phyloP scores from a whole-genome alignment of 176 grass and related monocot species.

The Melocanna baccifera region DNA sequence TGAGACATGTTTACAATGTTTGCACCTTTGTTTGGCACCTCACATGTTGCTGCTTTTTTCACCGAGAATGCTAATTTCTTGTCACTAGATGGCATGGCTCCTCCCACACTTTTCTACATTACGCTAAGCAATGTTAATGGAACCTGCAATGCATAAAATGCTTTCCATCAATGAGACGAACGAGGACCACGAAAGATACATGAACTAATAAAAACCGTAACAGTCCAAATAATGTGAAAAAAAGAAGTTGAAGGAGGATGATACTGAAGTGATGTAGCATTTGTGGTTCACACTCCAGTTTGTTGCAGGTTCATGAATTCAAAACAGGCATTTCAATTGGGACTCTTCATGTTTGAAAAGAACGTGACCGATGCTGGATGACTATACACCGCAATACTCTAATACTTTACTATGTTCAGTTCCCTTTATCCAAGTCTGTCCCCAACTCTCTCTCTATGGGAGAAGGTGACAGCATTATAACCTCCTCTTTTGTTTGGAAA shows the following conservation, averaged over 20 bases:
- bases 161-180: conserved; percentile 15
- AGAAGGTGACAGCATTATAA: too few relatives aligned
- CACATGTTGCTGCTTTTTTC: conserved; percentile 36
- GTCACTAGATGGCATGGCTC: conserved; percentile 39
- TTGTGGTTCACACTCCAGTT: neutral
- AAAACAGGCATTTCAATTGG: neutral
- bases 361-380: neutral
- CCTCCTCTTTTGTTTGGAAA: too few relatives aligned
- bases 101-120: conserved; percentile 12
- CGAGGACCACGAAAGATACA: conserved; percentile 3
- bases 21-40: conserved; percentile 41
- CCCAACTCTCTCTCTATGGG: too few relatives aligned
- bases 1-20: conserved; percentile 43
- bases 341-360: neutral
- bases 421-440: too few relatives aligned
- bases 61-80: conserved; percentile 38
- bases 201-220: neutral
- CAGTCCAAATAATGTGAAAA: neutral
- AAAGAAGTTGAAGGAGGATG: neutral
- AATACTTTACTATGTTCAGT: neutral
- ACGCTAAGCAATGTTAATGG: neutral
- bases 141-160: conserved; percentile 30
- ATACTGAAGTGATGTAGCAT: neutral
- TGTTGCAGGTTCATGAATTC: neutral
- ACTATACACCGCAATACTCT: neutral